Percentiles rank a stretch among this genome's conserved stretches.
These are phyloP conservation scores for Aspergillus steynii DNA, from an alignment of 495 filamentous ascomycete species.

Conservation along the genomic window DNA sequence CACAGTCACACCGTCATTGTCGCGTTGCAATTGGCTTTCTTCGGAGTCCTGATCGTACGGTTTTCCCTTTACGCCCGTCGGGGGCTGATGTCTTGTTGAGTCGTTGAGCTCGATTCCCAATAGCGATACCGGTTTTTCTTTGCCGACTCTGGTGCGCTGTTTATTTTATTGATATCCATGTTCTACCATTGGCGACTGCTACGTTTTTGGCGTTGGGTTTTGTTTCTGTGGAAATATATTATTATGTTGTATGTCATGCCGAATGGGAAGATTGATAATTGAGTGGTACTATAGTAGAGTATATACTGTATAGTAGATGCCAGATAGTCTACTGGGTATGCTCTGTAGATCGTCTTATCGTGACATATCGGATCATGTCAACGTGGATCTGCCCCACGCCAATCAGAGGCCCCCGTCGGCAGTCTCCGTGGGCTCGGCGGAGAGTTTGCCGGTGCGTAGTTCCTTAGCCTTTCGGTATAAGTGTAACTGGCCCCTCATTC, in stretches of 20 bases:
- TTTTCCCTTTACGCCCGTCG: slow-evolving; percentile 7
- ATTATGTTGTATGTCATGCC: background rate
- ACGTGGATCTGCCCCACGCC: background rate
- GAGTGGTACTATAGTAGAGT: background rate
- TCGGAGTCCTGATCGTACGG: slow-evolving; percentile 19
- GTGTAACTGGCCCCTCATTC: background rate
- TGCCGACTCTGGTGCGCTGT: slow-evolving; percentile 17
- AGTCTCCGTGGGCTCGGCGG: slow-evolving; percentile 7
- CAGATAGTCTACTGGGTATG: no score
- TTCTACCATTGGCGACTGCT: slow-evolving; percentile 35
- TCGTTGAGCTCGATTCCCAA: slow-evolving; percentile 22
- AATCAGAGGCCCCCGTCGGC: slow-evolving; percentile 3
- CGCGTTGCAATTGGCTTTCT: slow-evolving; percentile 24
- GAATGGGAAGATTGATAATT: background rate
- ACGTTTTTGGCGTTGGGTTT: slow-evolving; percentile 33
- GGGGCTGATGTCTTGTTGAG: slow-evolving; percentile 7
- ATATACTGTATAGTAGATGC: background rate
- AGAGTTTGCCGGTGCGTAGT: background rate
- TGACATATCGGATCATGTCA: slow-evolving; percentile 10
- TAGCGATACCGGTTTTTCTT: slow-evolving; percentile 23
- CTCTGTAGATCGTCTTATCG: slow-evolving; percentile 1
- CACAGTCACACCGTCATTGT: background rate
- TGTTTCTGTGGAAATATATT: slow-evolving; percentile 1
- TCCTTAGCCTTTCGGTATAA: no score
- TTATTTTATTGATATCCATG: slow-evolving; percentile 43